Percentiles rank a stretch among this genome's conserved stretches.
phyloP scores from a whole-genome alignment of 2,329 filamentous ascomycete genomes.

The Xylaria sp. region DNA sequence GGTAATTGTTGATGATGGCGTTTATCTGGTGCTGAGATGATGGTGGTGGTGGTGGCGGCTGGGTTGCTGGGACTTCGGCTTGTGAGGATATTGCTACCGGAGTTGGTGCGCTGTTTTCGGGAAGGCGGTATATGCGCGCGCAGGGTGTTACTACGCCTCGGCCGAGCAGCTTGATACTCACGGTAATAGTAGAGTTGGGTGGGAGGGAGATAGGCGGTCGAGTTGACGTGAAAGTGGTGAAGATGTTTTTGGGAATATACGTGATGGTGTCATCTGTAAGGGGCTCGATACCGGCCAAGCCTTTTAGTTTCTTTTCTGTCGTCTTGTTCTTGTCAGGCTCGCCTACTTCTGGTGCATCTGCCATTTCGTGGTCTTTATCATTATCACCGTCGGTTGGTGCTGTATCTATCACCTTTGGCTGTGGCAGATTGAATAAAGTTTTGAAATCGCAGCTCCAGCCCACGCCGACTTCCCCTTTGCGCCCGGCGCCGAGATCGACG shows the following conservation, averaged over 20 bases:
- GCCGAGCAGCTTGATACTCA: conserved; percentile 69
- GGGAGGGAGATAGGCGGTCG: conserved; percentile 36
- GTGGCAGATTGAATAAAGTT: conserved; percentile 57
- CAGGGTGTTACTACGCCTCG: conserved; percentile 74
- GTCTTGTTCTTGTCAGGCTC: neutral
- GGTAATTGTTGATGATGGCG: conserved; percentile 44
- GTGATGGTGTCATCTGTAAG: conserved; percentile 36
- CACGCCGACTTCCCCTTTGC: conserved; percentile 80
- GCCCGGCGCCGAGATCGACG: conserved; percentile 73
- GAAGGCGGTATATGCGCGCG: conserved; percentile 85
- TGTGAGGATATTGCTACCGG: conserved; percentile 26
- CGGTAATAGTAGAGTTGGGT: conserved; percentile 57
- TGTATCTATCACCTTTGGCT: conserved; percentile 28
- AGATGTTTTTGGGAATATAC: conserved; percentile 47
- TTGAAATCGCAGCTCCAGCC: conserved; percentile 89
- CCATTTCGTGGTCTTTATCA: conserved; percentile 16
- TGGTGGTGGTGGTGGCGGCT: conserved; percentile 38
- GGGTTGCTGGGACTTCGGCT: conserved; percentile 55
- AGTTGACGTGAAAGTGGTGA: conserved; percentile 43
- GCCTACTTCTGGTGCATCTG: neutral
- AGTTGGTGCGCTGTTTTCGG: conserved; percentile 49
- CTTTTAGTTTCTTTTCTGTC: conserved; percentile 4
- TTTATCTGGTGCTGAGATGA: neutral
- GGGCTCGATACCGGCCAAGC: conserved; percentile 16
- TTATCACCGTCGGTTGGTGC: conserved; percentile 22